A percentile compares a stretch with the other conserved stretches of the same genome.
Evolutionary conservation across 1,139 yeast species (phyloP).

Genomic region (Scheffersomyces parashehatae): DNA sequence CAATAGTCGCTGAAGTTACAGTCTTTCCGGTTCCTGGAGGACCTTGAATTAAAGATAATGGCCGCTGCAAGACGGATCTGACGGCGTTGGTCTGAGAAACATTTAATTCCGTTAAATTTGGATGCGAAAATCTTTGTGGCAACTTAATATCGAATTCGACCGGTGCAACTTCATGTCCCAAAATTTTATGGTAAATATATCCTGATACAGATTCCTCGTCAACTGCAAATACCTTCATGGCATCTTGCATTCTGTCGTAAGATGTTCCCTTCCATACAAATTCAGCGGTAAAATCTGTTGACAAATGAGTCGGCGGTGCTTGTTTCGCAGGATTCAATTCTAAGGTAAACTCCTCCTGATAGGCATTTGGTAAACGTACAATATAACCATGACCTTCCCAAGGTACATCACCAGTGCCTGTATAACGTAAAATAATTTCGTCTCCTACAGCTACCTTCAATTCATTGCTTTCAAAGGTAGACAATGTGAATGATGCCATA

Average conservation of each 20-base stretch:
- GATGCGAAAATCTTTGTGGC: slow-evolving; percentile 65
- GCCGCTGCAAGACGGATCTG: slow-evolving; percentile 65
- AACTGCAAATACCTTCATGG: slow-evolving; percentile 71
- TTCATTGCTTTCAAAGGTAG: slow-evolving; percentile 66
- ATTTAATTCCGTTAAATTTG: slow-evolving; percentile 70
- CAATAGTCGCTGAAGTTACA: slow-evolving; percentile 87
- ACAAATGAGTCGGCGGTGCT: slow-evolving; percentile 55
- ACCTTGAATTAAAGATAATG: slow-evolving; percentile 87
- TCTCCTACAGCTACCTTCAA: slow-evolving; percentile 86
- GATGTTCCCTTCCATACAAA: slow-evolving; percentile 90
- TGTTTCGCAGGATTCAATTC: slow-evolving; percentile 52
- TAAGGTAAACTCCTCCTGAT: slow-evolving; percentile 69
- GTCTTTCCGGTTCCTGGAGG: slow-evolving; percentile 99
- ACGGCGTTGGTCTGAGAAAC: slow-evolving; percentile 81
- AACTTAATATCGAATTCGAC: slow-evolving; percentile 59
- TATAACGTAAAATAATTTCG: slow-evolving; percentile 66
- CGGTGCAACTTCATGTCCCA: slow-evolving; percentile 79
- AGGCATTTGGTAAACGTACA: slow-evolving; percentile 67
- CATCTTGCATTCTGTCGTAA: slow-evolving; percentile 81
- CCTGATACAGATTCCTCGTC: slow-evolving; percentile 73
- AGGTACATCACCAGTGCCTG: slow-evolving; percentile 47
- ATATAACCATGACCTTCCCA: slow-evolving; percentile 81
- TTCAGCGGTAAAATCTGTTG: slow-evolving; percentile 77
- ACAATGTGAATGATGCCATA: slow-evolving; percentile 67
- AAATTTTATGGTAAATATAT: slow-evolving; percentile 72